A percentile compares a stretch with the other conserved stretches of the same genome.
Evolutionary conservation across 2,329 filamentous ascomycete genomes (phyloP).

Genomic region (Ceratocystis lukuohia): DNA sequence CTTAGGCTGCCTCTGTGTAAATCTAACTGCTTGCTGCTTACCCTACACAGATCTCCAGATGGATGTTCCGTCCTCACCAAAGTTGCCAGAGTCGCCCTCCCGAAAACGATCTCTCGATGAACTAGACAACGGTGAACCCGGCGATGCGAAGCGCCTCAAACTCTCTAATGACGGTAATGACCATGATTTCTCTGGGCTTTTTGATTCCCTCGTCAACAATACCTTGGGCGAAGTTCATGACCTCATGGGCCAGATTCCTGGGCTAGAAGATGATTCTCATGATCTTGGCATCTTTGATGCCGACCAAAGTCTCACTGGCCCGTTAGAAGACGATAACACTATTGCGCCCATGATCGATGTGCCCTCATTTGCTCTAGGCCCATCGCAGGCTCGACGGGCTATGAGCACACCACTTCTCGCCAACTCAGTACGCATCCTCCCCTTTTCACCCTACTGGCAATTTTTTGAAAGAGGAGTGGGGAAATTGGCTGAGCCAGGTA

Average conservation of each 20-base stretch:
- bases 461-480: neutral
- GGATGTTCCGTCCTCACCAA: constrained; percentile 6
- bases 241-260: constrained; percentile 27
- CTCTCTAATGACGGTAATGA: constrained; percentile 1
- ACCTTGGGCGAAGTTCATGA: constrained; percentile 31
- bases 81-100: constrained; percentile 10
- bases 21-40: neutral
- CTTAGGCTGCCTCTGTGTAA: neutral
- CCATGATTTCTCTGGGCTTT: constrained; percentile 13
- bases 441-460: neutral
- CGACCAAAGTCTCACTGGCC: constrained; percentile 27
- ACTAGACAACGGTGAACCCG: constrained; percentile 1
- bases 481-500: neutral
- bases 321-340: constrained; percentile 24
- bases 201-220: constrained; percentile 28
- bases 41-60: neutral
- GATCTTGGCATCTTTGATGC: constrained; percentile 23
- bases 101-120: constrained; percentile 15
- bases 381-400: constrained; percentile 29
- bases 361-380: constrained; percentile 27
- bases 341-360: constrained; percentile 23
- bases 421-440: constrained; percentile 29
- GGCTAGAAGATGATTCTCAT: constrained; percentile 20
- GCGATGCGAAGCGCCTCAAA: constrained; percentile 20
- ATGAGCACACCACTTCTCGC: constrained; percentile 30